Conservation (phyloP, 345 rosid genomes). For the Moricandia moricandioides region DNA sequence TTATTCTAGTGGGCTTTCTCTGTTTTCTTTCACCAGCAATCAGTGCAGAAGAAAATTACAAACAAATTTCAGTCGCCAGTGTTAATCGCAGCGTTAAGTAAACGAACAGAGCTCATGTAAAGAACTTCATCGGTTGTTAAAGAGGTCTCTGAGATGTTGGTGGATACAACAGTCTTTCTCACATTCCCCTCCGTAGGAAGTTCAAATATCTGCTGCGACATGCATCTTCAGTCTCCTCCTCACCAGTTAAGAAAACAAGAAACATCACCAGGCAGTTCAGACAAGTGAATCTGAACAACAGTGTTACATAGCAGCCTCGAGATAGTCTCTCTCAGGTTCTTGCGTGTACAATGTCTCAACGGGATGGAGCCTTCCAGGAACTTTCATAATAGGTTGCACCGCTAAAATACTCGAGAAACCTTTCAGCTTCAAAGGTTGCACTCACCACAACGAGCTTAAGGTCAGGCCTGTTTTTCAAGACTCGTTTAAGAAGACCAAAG, state of each 20-base stretch:
- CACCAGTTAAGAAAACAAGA: not conserved
- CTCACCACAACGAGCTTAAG: not conserved
- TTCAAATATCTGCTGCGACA: not conserved
- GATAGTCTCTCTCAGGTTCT: not conserved
- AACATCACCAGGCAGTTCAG: not conserved
- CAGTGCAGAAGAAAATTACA: no score
- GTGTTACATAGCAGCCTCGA: not conserved
- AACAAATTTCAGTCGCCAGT: no score
- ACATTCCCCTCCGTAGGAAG: not conserved
- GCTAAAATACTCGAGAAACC: not conserved
- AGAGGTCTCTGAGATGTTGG: not conserved
- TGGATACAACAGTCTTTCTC: not conserved
- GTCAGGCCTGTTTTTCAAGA: not conserved
- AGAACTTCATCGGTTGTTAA: not conserved
- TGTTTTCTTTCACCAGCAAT: no score
- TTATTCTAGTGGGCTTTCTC: no score
- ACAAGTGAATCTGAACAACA: not conserved
- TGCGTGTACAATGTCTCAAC: not conserved
- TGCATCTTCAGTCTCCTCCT: not conserved
- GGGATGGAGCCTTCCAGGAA: not conserved
- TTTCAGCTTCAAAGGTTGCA: not conserved
- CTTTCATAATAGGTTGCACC: not conserved
- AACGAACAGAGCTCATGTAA: not conserved
- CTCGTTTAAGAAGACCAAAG: not conserved
- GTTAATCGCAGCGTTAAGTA: no score